These are phyloP conservation scores for Coccinonectria pachysandricola DNA, from an alignment of 2,329 filamentous ascomycete species.

Conservation along the genomic window DNA sequence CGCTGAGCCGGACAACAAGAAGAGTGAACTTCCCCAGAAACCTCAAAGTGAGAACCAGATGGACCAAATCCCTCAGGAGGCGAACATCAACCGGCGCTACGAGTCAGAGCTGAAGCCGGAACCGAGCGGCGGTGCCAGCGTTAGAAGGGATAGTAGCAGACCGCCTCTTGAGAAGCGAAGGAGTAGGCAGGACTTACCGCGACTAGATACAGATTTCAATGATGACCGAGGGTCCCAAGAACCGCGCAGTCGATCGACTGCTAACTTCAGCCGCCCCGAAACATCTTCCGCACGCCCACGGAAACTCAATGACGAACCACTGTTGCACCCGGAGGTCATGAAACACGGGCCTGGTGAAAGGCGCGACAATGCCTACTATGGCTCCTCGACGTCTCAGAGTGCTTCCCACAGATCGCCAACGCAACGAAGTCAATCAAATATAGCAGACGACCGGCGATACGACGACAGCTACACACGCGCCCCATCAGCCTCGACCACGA, in stretches of 20 bases:
- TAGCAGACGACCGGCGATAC: conserved; percentile 17
- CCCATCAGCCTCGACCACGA: conserved; percentile 18
- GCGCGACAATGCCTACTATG: conserved; percentile 34
- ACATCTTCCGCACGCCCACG: conserved; percentile 21
- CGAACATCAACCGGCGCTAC: conserved; percentile 6
- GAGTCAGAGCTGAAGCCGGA: conserved; percentile 12
- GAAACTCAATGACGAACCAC: conserved; percentile 21
- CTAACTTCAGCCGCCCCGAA: conserved; percentile 21
- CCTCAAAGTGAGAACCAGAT: conserved; percentile 4
- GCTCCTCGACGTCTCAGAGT: conserved; percentile 11
- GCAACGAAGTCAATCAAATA: conserved; percentile 22
- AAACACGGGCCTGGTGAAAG: conserved; percentile 29
- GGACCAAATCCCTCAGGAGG: conserved; percentile 4
- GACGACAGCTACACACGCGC: conserved; percentile 15
- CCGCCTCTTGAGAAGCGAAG: conserved; percentile 19
- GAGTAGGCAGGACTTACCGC: conserved; percentile 32
- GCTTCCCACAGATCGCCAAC: conserved; percentile 15
- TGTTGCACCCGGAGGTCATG: conserved; percentile 32
- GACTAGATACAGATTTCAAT: conserved; percentile 32
- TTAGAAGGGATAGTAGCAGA: conserved; percentile 11
- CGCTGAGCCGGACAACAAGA: conserved; percentile 16
- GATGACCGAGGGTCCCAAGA: conserved; percentile 19
- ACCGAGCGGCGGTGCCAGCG: too few species aligned
- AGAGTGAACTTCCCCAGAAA: conserved; percentile 7
- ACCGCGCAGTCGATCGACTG: conserved; percentile 27